These are phyloP conservation scores for Carallia pectinifolia DNA, from an alignment of 345 rosid species.

Conservation along the genomic window DNA sequence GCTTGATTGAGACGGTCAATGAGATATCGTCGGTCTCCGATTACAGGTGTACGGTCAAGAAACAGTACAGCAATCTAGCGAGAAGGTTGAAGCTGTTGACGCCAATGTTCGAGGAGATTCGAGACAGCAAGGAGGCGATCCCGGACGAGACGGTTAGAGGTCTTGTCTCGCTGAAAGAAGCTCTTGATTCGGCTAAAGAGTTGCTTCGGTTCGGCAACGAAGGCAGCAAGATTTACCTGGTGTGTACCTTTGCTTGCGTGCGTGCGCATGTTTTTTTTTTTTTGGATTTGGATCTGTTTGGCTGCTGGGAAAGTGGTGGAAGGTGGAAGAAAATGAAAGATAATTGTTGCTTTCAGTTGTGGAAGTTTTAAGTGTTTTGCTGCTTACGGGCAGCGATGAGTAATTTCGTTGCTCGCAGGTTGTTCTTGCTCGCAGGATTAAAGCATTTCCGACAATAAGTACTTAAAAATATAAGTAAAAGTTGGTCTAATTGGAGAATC, in stretches of 20 bases:
- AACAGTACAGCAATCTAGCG: slow-evolving; percentile 69
- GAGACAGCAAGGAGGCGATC: slow-evolving; percentile 59
- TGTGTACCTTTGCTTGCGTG: slow-evolving; percentile 37
- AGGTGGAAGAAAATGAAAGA: not conserved
- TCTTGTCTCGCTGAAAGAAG: slow-evolving; percentile 47
- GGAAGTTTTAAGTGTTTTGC: too few relatives aligned
- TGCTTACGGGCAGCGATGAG: too few relatives aligned
- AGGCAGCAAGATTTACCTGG: slow-evolving; percentile 95
- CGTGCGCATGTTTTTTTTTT: not conserved
- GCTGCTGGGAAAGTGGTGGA: slow-evolving; percentile 14
- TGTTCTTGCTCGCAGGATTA: too few relatives aligned
- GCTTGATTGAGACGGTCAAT: slow-evolving; percentile 62
- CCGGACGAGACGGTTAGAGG: slow-evolving; percentile 41
- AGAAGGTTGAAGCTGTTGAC: slow-evolving; percentile 74
- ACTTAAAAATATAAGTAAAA: not conserved
- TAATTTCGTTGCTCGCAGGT: too few relatives aligned
- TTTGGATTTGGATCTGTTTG: slow-evolving; percentile 42
- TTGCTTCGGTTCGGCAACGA: slow-evolving; percentile 71
- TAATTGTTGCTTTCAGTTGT: too few relatives aligned
- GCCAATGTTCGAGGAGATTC: slow-evolving; percentile 83
- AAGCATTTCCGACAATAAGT: not conserved
- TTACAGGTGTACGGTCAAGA: slow-evolving; percentile 60
- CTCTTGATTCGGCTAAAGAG: slow-evolving; percentile 55
- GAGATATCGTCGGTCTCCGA: slow-evolving; percentile 61
- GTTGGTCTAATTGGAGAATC: not conserved